A percentile compares a stretch with the other conserved stretches of the same genome.
These are phyloP conservation scores for Avicennia marina DNA, from an alignment of 257 asterid genomes.

Conservation along the genomic window DNA sequence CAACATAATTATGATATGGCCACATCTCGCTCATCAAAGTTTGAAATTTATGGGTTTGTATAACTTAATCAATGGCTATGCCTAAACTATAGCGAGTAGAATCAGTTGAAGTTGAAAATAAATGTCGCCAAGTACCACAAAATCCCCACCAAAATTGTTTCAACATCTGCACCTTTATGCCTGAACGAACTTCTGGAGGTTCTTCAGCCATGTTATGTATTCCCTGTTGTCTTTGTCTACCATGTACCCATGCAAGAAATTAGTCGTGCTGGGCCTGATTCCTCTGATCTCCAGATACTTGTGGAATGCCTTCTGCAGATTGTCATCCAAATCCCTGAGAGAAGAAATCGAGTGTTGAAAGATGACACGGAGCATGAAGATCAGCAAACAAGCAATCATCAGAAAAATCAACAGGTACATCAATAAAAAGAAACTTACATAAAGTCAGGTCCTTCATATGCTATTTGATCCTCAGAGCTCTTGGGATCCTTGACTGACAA, in stretches of 20 bases:
- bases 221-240: slow-evolving; percentile 69
- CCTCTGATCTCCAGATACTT: slow-evolving; percentile 90
- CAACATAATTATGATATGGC: no score
- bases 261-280: slow-evolving; percentile 70
- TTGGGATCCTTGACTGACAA: slow-evolving; percentile 52
- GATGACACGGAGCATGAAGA: neutral
- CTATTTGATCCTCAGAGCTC: slow-evolving; percentile 52
- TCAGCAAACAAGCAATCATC: neutral
- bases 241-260: slow-evolving; percentile 83
- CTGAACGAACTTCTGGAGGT: slow-evolving; percentile 61
- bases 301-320: slow-evolving; percentile 89
- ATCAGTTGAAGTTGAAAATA: no score
- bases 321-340: slow-evolving; percentile 84
- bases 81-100: no score
- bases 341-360: neutral
- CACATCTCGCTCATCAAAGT: no score
- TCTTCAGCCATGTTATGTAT: slow-evolving; percentile 66
- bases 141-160: neutral
- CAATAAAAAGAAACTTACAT: slow-evolving; percentile 37
- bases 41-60: no score
- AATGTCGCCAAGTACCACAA: no score
- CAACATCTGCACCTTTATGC: slow-evolving; percentile 4
- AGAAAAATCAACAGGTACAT: neutral
- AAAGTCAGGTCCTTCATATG: slow-evolving; percentile 91
- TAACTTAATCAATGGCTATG: no score